Conservation (phyloP, 441 rosid species). For the Geranium incanum region DNA sequence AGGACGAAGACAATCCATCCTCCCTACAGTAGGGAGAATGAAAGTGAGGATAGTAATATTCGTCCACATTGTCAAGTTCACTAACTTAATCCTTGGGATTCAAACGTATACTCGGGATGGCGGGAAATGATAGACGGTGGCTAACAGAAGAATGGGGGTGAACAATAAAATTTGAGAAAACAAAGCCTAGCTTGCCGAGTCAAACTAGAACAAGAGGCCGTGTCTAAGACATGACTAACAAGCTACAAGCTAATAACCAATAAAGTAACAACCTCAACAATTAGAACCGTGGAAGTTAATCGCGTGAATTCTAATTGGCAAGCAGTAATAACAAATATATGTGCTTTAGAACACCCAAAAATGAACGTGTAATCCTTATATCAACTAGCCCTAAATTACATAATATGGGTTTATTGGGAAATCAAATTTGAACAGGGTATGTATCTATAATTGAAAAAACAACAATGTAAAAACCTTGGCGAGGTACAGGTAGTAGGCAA, state of each 20-base stretch:
- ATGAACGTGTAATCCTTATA: neutral
- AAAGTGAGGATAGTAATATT: neutral
- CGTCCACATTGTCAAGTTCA: neutral
- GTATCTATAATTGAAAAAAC: neutral
- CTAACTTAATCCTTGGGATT: neutral
- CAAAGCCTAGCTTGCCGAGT: neutral
- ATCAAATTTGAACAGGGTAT: neutral
- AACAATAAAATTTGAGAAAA: neutral
- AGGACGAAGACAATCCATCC: neutral
- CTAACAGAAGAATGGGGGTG: neutral
- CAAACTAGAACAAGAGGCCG: neutral
- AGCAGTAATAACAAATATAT: neutral
- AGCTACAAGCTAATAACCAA: neutral
- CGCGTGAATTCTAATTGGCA: neutral
- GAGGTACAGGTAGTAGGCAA: neutral
- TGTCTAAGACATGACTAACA: neutral
- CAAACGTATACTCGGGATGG: neutral
- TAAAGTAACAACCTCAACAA: neutral
- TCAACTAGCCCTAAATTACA: neutral
- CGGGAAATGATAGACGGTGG: neutral
- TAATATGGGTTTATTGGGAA: neutral
- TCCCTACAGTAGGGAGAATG: neutral
- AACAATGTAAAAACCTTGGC: neutral
- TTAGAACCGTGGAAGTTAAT: neutral
- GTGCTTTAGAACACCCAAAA: neutral